Evolutionary conservation across 768 basidiomycete species (phyloP), one percentile per base, ranked within the genome.

Genomic region (Podaxis sp.): DNA sequence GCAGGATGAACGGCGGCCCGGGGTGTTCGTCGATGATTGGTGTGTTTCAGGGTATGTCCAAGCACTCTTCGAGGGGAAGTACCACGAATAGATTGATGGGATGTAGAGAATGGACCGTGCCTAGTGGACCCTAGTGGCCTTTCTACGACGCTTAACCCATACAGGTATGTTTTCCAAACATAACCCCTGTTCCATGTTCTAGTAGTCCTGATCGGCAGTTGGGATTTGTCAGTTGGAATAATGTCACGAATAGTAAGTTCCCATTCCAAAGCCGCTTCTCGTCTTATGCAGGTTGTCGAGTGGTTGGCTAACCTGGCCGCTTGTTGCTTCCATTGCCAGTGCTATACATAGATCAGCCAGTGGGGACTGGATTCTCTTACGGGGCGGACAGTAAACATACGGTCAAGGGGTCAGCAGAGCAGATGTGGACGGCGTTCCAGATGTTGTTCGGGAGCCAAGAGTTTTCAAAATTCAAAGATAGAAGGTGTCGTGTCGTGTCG

Each of bases 11-110:
- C 30, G 57, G 55, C 33, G 52, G 82, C 77, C 85, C 85, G 22
- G 84, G 84, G 33, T 79, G 79, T 67, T 83, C 83, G 4, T 81
- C 81, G 39, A 83, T 82, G 75, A 75, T 88, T 2, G 90, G 89
- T 2, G 76, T 91, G 11, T 81, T 91, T 65, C 89, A 90, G 81
- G 90, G 59, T 61, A 46, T 36, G 24, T 19, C 19, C 12, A 51
- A 51, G 13, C 13, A 4, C 13, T 28, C 49, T 40, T 38, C 22
- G 36, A 36, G 22, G 11, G 22, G 11, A 1, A 11, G 13, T 40
- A 8, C 8, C 22, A 30, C 12, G 17, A 33, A 22, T 19, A 2
- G 15, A 17, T 13, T 59, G 22, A 24, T 36, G 36, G 17, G 22
- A 38, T 17, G 6, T n/a, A 60, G 59, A 59, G 49, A 52, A 61